Percentiles rank a stretch among this genome's conserved stretches.
Evolutionary conservation across 345 rosid genomes (phyloP).

Genomic region (Brassica nigra): DNA sequence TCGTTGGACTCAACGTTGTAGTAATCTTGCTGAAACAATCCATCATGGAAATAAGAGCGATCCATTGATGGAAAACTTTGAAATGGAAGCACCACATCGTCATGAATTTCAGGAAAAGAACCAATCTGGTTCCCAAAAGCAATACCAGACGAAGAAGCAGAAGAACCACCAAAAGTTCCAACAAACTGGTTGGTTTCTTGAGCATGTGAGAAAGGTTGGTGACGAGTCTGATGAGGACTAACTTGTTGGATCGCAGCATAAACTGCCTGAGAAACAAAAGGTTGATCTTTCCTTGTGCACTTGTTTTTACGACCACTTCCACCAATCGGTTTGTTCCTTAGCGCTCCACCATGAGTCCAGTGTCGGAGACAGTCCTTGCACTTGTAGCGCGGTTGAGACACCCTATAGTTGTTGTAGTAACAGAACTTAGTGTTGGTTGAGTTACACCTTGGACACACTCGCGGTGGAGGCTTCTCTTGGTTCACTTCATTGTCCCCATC

Average conservation of each 20-base stretch:
- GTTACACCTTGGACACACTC: slow-evolving; percentile 29
- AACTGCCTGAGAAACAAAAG: background rate
- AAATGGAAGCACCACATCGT: background rate
- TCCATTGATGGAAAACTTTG: slow-evolving; percentile 10
- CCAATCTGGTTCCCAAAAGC: background rate
- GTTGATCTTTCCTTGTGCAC: background rate
- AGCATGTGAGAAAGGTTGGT: background rate
- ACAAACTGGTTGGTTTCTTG: slow-evolving; percentile 20
- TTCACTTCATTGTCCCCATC: background rate
- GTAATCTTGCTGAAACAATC: background rate
- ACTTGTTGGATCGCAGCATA: background rate
- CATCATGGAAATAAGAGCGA: background rate
- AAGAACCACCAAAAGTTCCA: slow-evolving; percentile 6
- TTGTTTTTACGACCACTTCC: slow-evolving; percentile 15
- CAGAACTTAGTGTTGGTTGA: slow-evolving; percentile 33
- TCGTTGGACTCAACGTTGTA: slow-evolving; percentile 14
- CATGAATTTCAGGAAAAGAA: background rate
- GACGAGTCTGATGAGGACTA: background rate
- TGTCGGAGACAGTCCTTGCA: slow-evolving; percentile 35
- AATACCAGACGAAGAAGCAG: background rate
- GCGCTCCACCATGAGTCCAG: slow-evolving; percentile 39
- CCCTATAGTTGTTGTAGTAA: slow-evolving; percentile 33
- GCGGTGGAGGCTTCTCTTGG: slow-evolving; percentile 21
- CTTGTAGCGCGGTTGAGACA: slow-evolving; percentile 32
- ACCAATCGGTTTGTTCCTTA: slow-evolving; percentile 35